A percentile compares a stretch with the other conserved stretches of the same genome.
Evolutionary conservation across 148 eudicot genomes (phyloP).

Genomic region (Camellia lanceoleosa): DNA sequence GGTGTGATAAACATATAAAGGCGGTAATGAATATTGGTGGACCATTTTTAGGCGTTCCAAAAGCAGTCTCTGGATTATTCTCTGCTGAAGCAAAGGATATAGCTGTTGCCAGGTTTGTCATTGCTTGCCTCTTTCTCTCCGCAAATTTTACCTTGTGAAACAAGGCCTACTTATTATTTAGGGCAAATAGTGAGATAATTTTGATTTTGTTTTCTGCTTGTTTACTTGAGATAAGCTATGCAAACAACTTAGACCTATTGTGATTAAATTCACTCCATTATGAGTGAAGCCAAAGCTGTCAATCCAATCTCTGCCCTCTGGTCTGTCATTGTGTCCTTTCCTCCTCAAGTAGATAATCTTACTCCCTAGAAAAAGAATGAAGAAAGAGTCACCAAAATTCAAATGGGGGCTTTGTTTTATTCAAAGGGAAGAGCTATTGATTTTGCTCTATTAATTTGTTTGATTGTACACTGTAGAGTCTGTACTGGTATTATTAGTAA

Average conservation of each 20-base stretch:
- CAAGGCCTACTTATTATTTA: neutral
- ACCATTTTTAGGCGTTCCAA: constrained; percentile 92
- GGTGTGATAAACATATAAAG: constrained; percentile 89
- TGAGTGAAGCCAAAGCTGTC: neutral
- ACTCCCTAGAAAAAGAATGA: constrained; percentile 3
- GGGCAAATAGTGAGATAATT: neutral
- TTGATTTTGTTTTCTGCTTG: neutral
- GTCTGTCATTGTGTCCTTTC: neutral
- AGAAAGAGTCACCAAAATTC: neutral
- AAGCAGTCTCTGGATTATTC: constrained; percentile 74
- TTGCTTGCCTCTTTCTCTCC: neutral
- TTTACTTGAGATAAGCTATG: neutral
- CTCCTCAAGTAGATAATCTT: constrained; percentile 1
- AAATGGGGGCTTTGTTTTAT: neutral
- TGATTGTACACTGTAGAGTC: neutral
- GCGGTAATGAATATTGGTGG: constrained; percentile 97
- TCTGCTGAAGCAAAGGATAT: constrained; percentile 97
- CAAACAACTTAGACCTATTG: neutral
- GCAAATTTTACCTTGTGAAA: neutral
- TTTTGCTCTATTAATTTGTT: neutral
- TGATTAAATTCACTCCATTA: neutral
- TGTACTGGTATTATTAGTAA: neutral
- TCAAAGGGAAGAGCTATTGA: neutral
- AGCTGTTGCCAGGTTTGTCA: constrained; percentile 81
- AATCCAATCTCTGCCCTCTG: neutral